Conservation (phyloP, 176 grass and related monocot genomes). For the Phoenix dactylifera region DNA sequence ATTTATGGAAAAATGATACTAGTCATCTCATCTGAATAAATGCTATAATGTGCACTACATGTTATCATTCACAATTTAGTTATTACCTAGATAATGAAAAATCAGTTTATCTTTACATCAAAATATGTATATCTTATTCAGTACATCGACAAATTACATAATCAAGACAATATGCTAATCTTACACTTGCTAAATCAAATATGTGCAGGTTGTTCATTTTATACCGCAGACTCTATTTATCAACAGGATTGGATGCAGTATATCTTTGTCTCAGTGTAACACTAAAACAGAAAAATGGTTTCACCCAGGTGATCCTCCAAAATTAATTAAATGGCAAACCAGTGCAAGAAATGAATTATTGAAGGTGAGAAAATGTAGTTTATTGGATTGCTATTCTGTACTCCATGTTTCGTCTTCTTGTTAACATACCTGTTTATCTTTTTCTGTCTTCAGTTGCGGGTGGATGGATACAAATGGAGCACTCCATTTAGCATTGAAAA, state of each 20-base stretch:
- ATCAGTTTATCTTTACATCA: too few relatives aligned
- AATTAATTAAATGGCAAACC: constrained; percentile 77
- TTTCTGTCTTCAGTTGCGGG: constrained; percentile 42
- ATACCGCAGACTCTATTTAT: constrained; percentile 73
- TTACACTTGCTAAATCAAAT: constrained; percentile 2
- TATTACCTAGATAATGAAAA: too few relatives aligned
- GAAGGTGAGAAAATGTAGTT: constrained; percentile 39
- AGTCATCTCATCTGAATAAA: too few relatives aligned
- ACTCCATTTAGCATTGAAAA: constrained; percentile 80
- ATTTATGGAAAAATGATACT: too few relatives aligned
- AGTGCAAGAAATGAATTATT: constrained; percentile 68
- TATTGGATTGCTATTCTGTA: constrained; percentile 3
- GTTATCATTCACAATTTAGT: too few relatives aligned
- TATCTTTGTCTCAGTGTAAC: constrained; percentile 75
- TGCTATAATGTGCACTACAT: too few relatives aligned
- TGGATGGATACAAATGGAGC: constrained; percentile 92
- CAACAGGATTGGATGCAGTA: constrained; percentile 51
- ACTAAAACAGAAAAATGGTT: constrained; percentile 48
- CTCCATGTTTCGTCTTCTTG: not conserved
- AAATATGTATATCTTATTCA: too few relatives aligned
- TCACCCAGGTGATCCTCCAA: constrained; percentile 60
- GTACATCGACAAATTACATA: too few relatives aligned
- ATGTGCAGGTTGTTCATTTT: constrained; percentile 67
- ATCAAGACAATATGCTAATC: too few relatives aligned
- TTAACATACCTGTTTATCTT: constrained; percentile 3